A percentile compares a stretch with the other conserved stretches of the same genome.
Evolutionary conservation across 1,284 basidiomycete species (phyloP).

Genomic region (Moesziomyces parantarcticus): DNA sequence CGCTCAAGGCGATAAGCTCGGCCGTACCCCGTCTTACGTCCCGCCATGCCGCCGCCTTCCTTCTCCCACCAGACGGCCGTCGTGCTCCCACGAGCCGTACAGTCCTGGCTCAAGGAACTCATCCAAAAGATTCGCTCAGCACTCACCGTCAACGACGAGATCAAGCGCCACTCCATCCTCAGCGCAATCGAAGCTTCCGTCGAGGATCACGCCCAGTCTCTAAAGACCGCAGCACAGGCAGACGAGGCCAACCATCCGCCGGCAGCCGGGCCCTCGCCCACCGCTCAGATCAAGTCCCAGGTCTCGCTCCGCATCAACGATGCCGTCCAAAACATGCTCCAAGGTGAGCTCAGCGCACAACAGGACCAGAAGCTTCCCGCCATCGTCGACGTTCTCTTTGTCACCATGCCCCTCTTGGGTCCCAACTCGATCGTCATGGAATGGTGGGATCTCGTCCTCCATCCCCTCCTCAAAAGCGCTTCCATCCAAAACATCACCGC

Average conservation of each 20-base stretch:
- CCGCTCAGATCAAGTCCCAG: slow-evolving; percentile 47
- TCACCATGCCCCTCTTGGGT: slow-evolving; percentile 47
- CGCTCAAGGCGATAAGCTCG: background rate
- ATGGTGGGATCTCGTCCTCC: slow-evolving; percentile 64
- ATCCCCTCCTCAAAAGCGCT: slow-evolving; percentile 55
- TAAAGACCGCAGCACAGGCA: slow-evolving; percentile 23
- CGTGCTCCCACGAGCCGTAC: slow-evolving; percentile 34
- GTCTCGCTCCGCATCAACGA: slow-evolving; percentile 47
- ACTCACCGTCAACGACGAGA: slow-evolving; percentile 22
- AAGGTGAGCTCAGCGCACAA: slow-evolving; percentile 42
- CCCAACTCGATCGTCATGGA: slow-evolving; percentile 47
- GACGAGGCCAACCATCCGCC: slow-evolving; percentile 37
- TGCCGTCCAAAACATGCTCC: slow-evolving; percentile 38
- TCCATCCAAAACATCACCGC: slow-evolving; percentile 41
- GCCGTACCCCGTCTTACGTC: background rate
- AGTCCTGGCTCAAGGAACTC: slow-evolving; percentile 47
- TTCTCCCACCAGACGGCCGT: slow-evolving; percentile 46
- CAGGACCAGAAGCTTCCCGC: slow-evolving; percentile 36
- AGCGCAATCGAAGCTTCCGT: slow-evolving; percentile 29
- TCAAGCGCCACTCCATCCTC: slow-evolving; percentile 29
- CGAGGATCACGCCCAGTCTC: slow-evolving; percentile 24
- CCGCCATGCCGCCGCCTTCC: slow-evolving; percentile 45
- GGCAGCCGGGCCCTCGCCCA: slow-evolving; percentile 33
- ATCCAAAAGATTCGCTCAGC: slow-evolving; percentile 34
- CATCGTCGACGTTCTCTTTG: slow-evolving; percentile 52